Evolutionary conservation across 2,329 filamentous ascomycete genomes (phyloP).

Genomic region (Sclerotinia glacialis): DNA sequence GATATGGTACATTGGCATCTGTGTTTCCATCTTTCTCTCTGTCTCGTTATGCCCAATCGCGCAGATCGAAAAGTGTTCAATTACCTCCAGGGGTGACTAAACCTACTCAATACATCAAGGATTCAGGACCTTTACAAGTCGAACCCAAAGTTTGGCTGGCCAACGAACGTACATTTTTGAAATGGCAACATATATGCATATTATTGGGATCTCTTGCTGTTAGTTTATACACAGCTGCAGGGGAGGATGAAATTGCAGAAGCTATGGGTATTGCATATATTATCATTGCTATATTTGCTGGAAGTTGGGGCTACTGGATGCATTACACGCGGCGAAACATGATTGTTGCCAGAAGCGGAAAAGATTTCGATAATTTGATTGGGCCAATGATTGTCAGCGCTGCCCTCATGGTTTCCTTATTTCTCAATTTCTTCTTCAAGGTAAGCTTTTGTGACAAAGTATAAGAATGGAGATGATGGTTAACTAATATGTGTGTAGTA

Average conservation of each 20-base stretch:
- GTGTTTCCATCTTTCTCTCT: slow-evolving; percentile 81
- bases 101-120: slow-evolving; percentile 88
- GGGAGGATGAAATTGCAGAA: slow-evolving; percentile 72
- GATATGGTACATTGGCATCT: slow-evolving; percentile 61
- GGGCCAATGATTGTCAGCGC: slow-evolving; percentile 82
- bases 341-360: slow-evolving; percentile 82
- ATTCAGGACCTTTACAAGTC: slow-evolving; percentile 84
- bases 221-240: slow-evolving; percentile 84
- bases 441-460: slow-evolving; percentile 45
- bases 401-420: slow-evolving; percentile 72
- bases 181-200: slow-evolving; percentile 95
- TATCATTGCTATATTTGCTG: slow-evolving; percentile 75
- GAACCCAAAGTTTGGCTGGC: slow-evolving; percentile 99
- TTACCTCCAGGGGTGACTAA: slow-evolving; percentile 87
- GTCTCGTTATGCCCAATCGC: slow-evolving; percentile 67
- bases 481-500: slow-evolving; percentile 31
- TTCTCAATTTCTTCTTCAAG: slow-evolving; percentile 88
- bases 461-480: not conserved
- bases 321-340: slow-evolving; percentile 72
- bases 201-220: slow-evolving; percentile 81
- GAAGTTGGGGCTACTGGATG: slow-evolving; percentile 83
- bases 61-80: slow-evolving; percentile 49
- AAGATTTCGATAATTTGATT: slow-evolving; percentile 85
- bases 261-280: slow-evolving; percentile 82
- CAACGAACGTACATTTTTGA: slow-evolving; percentile 96